Evolutionary conservation across 2,329 filamentous ascomycete genomes (phyloP).

Genomic region (Sodiomyces alkalinus): DNA sequence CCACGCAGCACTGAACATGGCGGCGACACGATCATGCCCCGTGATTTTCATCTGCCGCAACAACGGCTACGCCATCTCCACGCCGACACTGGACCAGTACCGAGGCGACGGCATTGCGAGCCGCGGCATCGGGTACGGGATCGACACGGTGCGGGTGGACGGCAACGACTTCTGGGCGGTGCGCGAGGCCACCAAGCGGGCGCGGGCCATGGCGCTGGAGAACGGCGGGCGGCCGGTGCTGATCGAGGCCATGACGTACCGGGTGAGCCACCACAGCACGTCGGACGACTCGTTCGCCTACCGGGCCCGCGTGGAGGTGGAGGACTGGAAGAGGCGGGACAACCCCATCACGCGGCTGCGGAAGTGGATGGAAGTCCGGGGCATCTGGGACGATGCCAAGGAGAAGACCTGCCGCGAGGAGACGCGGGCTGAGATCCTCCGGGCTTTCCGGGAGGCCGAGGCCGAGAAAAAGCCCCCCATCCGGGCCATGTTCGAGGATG

Average conservation of each 20-base stretch:
- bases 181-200: constrained; percentile 61
- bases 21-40: constrained; percentile 74
- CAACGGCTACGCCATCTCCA: constrained; percentile 85
- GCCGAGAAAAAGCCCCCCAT: constrained; percentile 65
- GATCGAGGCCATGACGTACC: constrained; percentile 94
- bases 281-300: constrained; percentile 96
- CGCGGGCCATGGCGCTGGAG: constrained; percentile 61
- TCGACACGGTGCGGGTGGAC: constrained; percentile 81
- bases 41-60: constrained; percentile 85
- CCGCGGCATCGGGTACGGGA: constrained; percentile 79
- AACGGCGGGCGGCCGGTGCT: constrained; percentile 72
- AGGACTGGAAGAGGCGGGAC: constrained; percentile 85
- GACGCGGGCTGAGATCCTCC: constrained; percentile 60
- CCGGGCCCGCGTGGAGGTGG: constrained; percentile 81
- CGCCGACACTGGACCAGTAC: constrained; percentile 80
- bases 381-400: constrained; percentile 70
- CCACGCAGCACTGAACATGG: constrained; percentile 81
- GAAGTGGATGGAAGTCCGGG: constrained; percentile 78
- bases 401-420: constrained; percentile 57
- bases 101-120: constrained; percentile 83
- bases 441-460: constrained; percentile 73
- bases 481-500: constrained; percentile 63
- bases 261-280: constrained; percentile 94
- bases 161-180: constrained; percentile 93
- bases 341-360: constrained; percentile 75